Percentiles rank a stretch among this genome's conserved stretches.
These are phyloP conservation scores for Parsonsia alboflavescens DNA, from an alignment of 257 asterid species.

Conservation along the genomic window DNA sequence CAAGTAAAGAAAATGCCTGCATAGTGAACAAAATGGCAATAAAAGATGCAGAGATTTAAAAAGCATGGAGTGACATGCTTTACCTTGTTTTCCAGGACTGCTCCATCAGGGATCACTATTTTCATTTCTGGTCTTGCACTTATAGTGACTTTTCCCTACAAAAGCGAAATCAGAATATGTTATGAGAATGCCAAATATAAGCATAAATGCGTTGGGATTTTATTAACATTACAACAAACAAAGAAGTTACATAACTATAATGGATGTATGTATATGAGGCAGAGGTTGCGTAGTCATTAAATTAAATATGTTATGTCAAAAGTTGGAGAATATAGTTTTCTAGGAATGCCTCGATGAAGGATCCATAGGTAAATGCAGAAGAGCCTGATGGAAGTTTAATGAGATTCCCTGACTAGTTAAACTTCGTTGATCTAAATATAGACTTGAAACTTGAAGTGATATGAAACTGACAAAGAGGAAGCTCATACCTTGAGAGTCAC, in stretches of 20 bases:
- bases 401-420: neutral
- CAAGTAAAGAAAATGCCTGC: neutral
- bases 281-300: neutral
- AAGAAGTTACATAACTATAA: neutral
- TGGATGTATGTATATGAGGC: neutral
- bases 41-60: neutral
- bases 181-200: neutral
- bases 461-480: conserved; percentile 4
- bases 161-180: conserved; percentile 1
- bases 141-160: conserved; percentile 68
- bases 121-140: conserved; percentile 43
- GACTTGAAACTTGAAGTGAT: neutral
- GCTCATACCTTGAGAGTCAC: conserved; percentile 66
- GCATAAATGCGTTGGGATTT: neutral
- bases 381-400: neutral
- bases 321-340: neutral
- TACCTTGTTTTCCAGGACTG: conserved; percentile 68
- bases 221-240: neutral
- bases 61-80: neutral
- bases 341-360: neutral
- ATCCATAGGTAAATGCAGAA: neutral
- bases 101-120: conserved; percentile 60
- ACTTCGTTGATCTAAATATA: neutral
- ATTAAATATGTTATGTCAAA: neutral
- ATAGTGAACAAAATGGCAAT: too few relatives aligned